Evolutionary conservation across 768 basidiomycete species (phyloP), one percentile per base, ranked within the genome.

Genomic region (Lyophyllum semitale): DNA sequence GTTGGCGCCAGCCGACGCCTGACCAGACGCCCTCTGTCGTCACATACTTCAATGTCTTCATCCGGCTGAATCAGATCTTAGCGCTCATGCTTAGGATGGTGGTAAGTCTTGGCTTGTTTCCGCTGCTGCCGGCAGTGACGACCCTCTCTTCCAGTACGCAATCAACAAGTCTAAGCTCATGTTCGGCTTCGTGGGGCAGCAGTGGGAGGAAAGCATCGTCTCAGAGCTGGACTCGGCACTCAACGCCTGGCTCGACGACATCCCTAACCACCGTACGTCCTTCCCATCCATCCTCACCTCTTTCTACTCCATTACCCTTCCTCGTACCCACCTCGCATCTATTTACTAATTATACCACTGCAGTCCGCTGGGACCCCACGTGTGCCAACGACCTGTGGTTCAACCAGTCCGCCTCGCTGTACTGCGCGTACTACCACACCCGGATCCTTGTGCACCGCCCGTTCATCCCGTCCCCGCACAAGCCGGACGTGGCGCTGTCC

Each of bases 361-460:
- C 18, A 82, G 81, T 82, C 30, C 72, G 77, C 18, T 82, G 81
- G 81, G 78, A 83, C 54, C 81, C 82, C 0, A 68, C 71, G 47
- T 75, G 74, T 17, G 70, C 74, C 56, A 60, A 81, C 55, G 53
- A 65, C 15, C 46, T 64, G 0, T 79, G 79, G 62, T 77, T 90
- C 68, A 77, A 81, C 55, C 86, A 89, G 71, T 87, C 86, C 0
- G 87, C 84, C 0, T 63, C 73, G 15, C 73, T 92, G 2, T 80
- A 79, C 50, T 64, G 68, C 20, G 63, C 62, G 6, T 78, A 79
- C 57, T 79, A 90, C 63, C 77, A 85, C 51, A 71, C 83, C 18
- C 84, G 88, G 66, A 91, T 93, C 54, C 73, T 89, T 33, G 77
- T 91, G 37, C 90, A 93, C 67, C 83, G 90, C 4, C 88, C 89